Base-by-base conservation (phyloP, 2,329 filamentous ascomycete species). In the Hypocrella siamensis region DNA sequence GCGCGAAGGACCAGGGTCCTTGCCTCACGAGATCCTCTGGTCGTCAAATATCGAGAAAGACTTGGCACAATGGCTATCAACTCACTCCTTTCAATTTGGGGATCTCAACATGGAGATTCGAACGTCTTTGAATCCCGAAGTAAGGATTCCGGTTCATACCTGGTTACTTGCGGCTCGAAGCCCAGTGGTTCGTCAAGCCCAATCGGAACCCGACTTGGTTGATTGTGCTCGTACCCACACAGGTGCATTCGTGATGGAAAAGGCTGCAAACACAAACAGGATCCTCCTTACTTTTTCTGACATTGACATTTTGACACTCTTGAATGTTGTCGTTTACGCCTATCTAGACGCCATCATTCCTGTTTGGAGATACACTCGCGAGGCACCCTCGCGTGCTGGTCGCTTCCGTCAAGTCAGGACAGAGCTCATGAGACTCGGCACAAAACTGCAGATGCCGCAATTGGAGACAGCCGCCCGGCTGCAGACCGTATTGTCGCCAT, bases 401-500 rank as follows among this genome's bases (percentile, higher is more conserved):
- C 68, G 80, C 26, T 93, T 84, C 49, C 79, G 85, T 17, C 75
- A 86, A 45, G 67, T 93, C 14, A 76, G 88, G 15, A 67, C 63
- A 1, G 88, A 96, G 47, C 59, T 96, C n/a, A 90, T 93, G 77
- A 88, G 75, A 40, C 44, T 86, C n/a, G 79, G 82, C 8, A 70
- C 70, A 1, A 68, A 69, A 34, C 63, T 96, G 2, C 72, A 78
- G 11, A 65, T 96, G 51, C 52, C 57, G 12, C 71, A 68, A 19
- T 61, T 96, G 4, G 86, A 94, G 54, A 67, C 75, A 26, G 78
- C 83, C 14, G 80, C 80, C 0, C 75, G 84, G 30, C 59, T 83
- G 22, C 85, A 92, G 67, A 69, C 68, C 5, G 62, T 67, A 22
- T 70, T 81, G 1, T 62, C 70, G 35, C 65, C 58, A 30, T 74